A percentile compares a stretch with the other conserved stretches of the same genome.
Evolutionary conservation across 2,329 filamentous ascomycete genomes (phyloP).

Genomic region (Sporothrix pseudoabietina): DNA sequence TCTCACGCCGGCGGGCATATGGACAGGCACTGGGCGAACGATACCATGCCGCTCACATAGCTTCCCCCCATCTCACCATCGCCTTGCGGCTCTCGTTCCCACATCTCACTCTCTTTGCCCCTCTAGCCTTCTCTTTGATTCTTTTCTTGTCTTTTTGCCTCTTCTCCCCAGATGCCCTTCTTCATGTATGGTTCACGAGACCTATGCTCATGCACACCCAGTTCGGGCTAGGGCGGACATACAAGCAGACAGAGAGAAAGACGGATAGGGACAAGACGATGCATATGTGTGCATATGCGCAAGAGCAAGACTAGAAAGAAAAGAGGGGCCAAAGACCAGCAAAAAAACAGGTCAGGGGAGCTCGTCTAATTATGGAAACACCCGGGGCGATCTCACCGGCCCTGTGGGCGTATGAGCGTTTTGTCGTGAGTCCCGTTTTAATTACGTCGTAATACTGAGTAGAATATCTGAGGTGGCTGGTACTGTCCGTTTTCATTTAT

Average conservation of each 20-base stretch:
- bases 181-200: neutral
- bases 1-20: conserved; percentile 17
- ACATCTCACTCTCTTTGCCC: neutral
- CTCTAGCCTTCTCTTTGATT: neutral
- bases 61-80: neutral
- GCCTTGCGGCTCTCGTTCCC: neutral
- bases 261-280: neutral
- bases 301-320: neutral
- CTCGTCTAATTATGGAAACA: conserved; percentile 29
- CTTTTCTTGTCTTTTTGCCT: neutral
- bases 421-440: neutral
- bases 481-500: neutral
- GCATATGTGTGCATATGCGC: neutral
- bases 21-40: neutral
- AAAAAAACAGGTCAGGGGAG: conserved; percentile 15
- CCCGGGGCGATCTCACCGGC: conserved; percentile 12
- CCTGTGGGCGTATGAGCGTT: neutral
- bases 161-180: neutral
- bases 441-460: too few relatives aligned
- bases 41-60: too few relatives aligned
- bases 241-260: neutral
- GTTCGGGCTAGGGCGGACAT: neutral
- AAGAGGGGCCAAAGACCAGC: neutral
- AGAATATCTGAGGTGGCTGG: neutral
- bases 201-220: conserved; percentile 8